Evolutionary conservation across 2,329 filamentous ascomycete species (phyloP), one percentile per base, ranked within the genome.

Genomic region (Nigrospora osmanthi): DNA sequence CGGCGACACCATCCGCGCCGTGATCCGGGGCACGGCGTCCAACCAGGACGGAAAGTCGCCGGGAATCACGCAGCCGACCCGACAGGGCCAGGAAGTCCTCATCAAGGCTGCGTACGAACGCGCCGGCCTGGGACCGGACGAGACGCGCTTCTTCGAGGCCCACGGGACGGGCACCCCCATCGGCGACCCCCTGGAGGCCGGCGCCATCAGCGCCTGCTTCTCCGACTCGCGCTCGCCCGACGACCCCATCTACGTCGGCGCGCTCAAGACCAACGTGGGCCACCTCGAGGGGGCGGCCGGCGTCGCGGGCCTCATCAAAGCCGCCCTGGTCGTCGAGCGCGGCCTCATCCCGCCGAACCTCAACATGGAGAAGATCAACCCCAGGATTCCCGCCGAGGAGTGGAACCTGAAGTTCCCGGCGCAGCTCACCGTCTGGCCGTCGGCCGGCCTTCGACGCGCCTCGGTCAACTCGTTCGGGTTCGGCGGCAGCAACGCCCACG

Each of bases 381-480:
- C 71, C 0, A 56, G 61, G 3, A 73, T 77, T 35, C 59, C 73
- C 40, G 75, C 76, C 39, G 47, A 67, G 3, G 54, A 54, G 3
- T 70, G 69, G 68, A 69, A 62, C 35, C 60, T 77, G 44, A 69
- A 72, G 59, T 70, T 72, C 7, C 68, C 72, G 0, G 58, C 51
- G 0, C 49, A 60, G 12, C 53, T 69, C n/a, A 66, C 64, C 1
- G 54, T 64, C 16, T 76, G 72, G 71, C 72, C 72, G 0, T 42
- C 63, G 1, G 40, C 58, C 0, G 69, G 71, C 11, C 58, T 69
- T 10, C 68, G 72, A 1, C 69, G 76, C n/a, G 70, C 70, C 35
- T 75, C 71, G 45, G 65, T 80, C 49, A 80, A 79, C 52, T 75
- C 70, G 45, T 81, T 80, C 51, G 76, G 77, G 3, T 80, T 74